phyloP scores from a whole-genome alignment of 1,284 basidiomycete species.

The Austroboletus rostrupii region DNA sequence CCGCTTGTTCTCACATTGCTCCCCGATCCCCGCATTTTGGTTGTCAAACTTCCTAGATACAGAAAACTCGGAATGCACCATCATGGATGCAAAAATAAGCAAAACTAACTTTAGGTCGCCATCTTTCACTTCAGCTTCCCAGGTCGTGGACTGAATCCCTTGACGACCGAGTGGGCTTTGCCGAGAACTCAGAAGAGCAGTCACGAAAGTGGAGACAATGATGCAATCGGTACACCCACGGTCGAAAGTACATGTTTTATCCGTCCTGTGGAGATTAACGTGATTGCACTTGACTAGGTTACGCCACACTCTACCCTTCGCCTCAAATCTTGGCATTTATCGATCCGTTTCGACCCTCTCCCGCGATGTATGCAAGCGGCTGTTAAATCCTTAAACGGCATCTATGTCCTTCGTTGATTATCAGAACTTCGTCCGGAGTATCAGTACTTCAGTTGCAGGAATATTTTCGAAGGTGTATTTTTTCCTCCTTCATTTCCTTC shows the following conservation, averaged over 20 bases:
- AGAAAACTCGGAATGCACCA: no score
- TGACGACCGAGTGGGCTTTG: neutral
- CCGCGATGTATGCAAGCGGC: neutral
- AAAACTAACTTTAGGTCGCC: no score
- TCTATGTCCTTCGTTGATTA: neutral
- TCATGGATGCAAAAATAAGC: no score
- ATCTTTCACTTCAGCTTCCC: no score
- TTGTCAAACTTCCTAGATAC: neutral
- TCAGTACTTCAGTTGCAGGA: neutral
- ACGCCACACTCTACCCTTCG: no score
- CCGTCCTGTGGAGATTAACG: no score
- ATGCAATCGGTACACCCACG: neutral
- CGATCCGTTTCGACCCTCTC: neutral
- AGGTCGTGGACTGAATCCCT: neutral
- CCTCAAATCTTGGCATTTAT: neutral
- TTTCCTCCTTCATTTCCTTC: neutral
- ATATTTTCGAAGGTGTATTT: neutral
- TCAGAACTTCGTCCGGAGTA: neutral
- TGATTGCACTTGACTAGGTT: no score
- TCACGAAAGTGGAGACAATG: neutral
- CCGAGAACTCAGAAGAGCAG: neutral
- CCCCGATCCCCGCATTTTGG: no score
- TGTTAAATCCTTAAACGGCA: neutral
- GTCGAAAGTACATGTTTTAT: neutral
- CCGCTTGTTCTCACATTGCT: no score